These are phyloP conservation scores for Xylariaceae sp. DNA, from an alignment of 2,329 filamentous ascomycete species.

Conservation along the genomic window DNA sequence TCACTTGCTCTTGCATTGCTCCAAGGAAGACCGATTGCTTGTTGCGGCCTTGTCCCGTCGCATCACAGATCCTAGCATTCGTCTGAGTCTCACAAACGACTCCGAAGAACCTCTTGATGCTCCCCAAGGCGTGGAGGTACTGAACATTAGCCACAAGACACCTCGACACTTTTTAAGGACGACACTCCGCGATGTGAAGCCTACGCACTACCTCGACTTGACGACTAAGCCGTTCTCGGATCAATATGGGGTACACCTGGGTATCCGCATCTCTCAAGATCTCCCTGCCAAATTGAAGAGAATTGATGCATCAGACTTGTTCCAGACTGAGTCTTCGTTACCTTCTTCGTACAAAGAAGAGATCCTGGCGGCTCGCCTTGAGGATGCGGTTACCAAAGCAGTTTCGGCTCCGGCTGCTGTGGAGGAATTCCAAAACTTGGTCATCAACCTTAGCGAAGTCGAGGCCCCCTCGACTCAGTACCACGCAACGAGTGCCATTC, in stretches of 20 bases:
- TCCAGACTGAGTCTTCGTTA: slow-evolving; percentile 2
- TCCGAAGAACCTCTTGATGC: neutral
- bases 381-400: slow-evolving; percentile 4
- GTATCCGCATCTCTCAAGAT: neutral
- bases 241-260: neutral
- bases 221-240: neutral
- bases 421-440: slow-evolving; percentile 1
- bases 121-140: neutral
- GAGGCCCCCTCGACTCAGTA: neutral
- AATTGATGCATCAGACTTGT: neutral
- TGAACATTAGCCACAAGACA: neutral
- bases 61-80: neutral
- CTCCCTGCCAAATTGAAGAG: slow-evolving; percentile 2
- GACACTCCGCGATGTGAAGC: neutral
- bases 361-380: neutral
- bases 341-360: slow-evolving; percentile 1
- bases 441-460: slow-evolving; percentile 2
- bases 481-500: slow-evolving; percentile 1
- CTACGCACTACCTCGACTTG: slow-evolving; percentile 8
- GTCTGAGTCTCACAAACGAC: neutral
- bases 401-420: neutral
- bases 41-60: slow-evolving; percentile 1
- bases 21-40: neutral
- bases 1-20: neutral
- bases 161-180: neutral